A percentile compares a stretch with the other conserved stretches of the same genome.
These are phyloP conservation scores for Coemansia sp. DNA, from an alignment of 192 early-diverging fungal genomes.

Conservation along the genomic window DNA sequence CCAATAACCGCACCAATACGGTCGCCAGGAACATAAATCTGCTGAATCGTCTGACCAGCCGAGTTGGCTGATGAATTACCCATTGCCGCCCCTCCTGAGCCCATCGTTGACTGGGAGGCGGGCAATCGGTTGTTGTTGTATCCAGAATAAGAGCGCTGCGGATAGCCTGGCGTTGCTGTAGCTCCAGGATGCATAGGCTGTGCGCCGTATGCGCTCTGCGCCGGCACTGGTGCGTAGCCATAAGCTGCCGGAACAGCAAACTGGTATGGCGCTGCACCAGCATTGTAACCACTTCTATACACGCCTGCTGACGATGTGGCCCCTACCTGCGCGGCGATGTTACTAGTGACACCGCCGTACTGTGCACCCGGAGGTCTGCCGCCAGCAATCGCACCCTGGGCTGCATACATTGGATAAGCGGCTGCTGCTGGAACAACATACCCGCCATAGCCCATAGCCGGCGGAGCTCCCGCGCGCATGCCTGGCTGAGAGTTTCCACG, in stretches of 20 bases:
- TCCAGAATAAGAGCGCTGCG: conserved; percentile 18
- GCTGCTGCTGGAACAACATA: conserved; percentile 31
- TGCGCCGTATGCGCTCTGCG: conserved; percentile 26
- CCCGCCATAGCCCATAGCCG: conserved; percentile 30
- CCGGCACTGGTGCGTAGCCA: conserved; percentile 26
- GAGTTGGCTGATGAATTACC: conserved; percentile 8
- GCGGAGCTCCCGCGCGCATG: conserved; percentile 6
- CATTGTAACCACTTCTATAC: conserved; percentile 24
- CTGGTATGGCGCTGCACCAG: conserved; percentile 34
- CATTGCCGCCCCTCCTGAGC: conserved; percentile 4
- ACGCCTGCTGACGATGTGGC: conserved; percentile 9
- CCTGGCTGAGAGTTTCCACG: conserved; percentile 16
- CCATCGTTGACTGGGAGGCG: conserved; percentile 17
- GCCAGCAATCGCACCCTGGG: conserved; percentile 23
- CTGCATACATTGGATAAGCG: conserved; percentile 22
- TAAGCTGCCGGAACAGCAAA: conserved; percentile 27
- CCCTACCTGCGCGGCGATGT: neutral
- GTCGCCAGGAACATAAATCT: conserved; percentile 51
- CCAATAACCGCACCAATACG: conserved; percentile 52
- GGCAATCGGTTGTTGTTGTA: conserved; percentile 20
- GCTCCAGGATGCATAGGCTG: conserved; percentile 15
- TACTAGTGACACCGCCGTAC: conserved; percentile 14
- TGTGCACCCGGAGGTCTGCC: conserved; percentile 14
- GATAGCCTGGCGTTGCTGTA: conserved; percentile 2
- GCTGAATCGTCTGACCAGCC: conserved; percentile 46